Base-by-base conservation (phyloP, 306 rosid species). In the Abrus pulchellus region DNA sequence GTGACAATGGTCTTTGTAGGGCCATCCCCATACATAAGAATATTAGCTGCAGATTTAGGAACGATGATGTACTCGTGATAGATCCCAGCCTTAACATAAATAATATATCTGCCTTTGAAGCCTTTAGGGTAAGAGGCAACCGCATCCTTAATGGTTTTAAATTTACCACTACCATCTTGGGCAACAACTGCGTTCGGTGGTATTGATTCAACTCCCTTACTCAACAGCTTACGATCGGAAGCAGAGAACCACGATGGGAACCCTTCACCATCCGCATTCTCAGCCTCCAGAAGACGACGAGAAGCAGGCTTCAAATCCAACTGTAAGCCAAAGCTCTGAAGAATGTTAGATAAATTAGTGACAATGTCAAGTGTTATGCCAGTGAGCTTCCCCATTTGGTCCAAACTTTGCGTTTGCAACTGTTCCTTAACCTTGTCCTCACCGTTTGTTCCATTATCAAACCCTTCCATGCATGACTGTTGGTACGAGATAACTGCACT, bases 21-120 rank as follows among this genome's bases (percentile, higher is more conserved):
- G 20, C 98, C 98, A 48, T 93, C 98, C 0, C 98, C 98, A 11
- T 89, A 93, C 68, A 93, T 83, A 54, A 82, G 85, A 30, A 93
- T 56, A 59, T 91, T 91, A 0, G 0, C 34, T 14, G 79, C 9
- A 2, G 30, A 14, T 38, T 90, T 88, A 3, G 84, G 77, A 11
- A 93, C 29, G 0, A 7, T 79, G 60, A 91, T 57, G 68, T 84
- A 78, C 84, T 93, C 97, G 3, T 80, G 9, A 53, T 93, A 93
- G 11, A 87, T 32, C 1, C 97, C 97, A 9, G 89, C 87, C 83
- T 91, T 93, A 55, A 93, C 88, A 50, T 91, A 85, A 78, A 93
- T 91, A 32, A 89, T 33, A 29, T 72, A 90, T 72, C 97, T 80
- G 0, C 92, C 93, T 5, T 3, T 8, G 14, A 61, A 56, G 0